These are phyloP conservation scores for Globisporangium orthogonon DNA, from an alignment of 352 stramenopile genomes.

Conservation along the genomic window DNA sequence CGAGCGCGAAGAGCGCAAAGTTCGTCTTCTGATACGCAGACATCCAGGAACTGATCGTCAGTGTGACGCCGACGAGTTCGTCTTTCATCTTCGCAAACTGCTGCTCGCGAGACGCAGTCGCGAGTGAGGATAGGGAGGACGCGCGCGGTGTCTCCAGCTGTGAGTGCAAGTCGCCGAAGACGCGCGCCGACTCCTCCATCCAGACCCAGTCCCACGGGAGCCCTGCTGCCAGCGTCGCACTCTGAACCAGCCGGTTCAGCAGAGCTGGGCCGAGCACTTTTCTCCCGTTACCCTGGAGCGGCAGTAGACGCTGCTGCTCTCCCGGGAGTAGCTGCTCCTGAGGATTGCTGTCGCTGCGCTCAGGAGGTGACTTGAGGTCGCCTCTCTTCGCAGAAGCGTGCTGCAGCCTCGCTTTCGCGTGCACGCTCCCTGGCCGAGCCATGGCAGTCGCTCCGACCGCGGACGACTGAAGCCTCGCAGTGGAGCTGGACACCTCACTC, in stretches of 20 bases:
- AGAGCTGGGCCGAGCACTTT: neutral
- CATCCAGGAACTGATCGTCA: slow-evolving; percentile 60
- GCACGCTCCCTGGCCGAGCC: neutral
- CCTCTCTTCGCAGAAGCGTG: neutral
- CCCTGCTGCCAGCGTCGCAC: slow-evolving; percentile 29
- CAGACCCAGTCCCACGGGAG: slow-evolving; percentile 57
- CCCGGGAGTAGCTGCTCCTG: too few relatives aligned
- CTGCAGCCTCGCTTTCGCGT: neutral
- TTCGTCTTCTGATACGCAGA: slow-evolving; percentile 43
- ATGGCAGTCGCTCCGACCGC: neutral
- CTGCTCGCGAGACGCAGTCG: slow-evolving; percentile 28
- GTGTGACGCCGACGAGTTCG: slow-evolving; percentile 46
- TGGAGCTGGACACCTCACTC: slow-evolving; percentile 9
- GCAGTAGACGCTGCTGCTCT: neutral
- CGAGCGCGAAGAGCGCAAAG: slow-evolving; percentile 57
- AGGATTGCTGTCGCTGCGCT: neutral
- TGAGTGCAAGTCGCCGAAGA: slow-evolving; percentile 23
- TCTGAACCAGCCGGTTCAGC: slow-evolving; percentile 40
- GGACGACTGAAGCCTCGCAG: neutral
- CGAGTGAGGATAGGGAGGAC: slow-evolving; percentile 18
- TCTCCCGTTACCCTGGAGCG: neutral
- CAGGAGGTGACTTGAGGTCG: neutral
- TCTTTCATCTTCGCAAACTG: slow-evolving; percentile 56
- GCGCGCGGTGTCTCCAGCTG: slow-evolving; percentile 22
- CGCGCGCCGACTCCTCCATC: slow-evolving; percentile 32